Percentiles rank a stretch among this genome's conserved stretches.
Evolutionary conservation across 1,284 basidiomycete species (phyloP).

Genomic region (Takashimella koratensis): DNA sequence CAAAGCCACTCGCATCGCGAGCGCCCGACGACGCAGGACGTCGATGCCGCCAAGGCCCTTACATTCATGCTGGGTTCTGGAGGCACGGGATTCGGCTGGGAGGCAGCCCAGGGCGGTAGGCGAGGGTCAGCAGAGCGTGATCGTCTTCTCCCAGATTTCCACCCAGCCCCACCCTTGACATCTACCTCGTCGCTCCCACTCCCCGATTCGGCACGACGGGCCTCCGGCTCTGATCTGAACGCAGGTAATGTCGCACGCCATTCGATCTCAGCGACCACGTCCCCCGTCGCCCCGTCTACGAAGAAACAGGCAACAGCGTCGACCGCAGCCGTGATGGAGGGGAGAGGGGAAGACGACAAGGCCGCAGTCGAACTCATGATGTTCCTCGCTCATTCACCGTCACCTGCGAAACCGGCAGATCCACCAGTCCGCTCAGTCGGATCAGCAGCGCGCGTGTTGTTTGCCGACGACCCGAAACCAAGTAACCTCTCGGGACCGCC

Average conservation of each 20-base stretch:
- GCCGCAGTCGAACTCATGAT: constrained; percentile 48
- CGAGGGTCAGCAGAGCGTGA: background rate
- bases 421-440: constrained; percentile 13
- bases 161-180: background rate
- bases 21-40: constrained; percentile 37
- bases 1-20: constrained; percentile 36
- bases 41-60: constrained; percentile 44
- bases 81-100: constrained; percentile 3
- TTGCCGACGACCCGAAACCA: constrained; percentile 25
- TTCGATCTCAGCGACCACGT: no score
- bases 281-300: no score
- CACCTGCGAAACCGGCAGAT: constrained; percentile 16
- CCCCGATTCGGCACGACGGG: constrained; percentile 9
- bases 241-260: no score
- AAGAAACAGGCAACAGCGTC: no score
- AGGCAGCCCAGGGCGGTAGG: background rate
- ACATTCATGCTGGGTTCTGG: constrained; percentile 39
- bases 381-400: constrained; percentile 47
- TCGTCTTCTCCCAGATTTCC: background rate
- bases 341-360: constrained; percentile 38
- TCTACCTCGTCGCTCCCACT: constrained; percentile 10
- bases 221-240: no score
- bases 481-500: background rate
- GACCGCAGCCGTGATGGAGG: background rate
- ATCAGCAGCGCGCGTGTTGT: constrained; percentile 37